Evolutionary conservation across 2,329 filamentous ascomycete species (phyloP).

Genomic region (Calonectria multiphialidica): DNA sequence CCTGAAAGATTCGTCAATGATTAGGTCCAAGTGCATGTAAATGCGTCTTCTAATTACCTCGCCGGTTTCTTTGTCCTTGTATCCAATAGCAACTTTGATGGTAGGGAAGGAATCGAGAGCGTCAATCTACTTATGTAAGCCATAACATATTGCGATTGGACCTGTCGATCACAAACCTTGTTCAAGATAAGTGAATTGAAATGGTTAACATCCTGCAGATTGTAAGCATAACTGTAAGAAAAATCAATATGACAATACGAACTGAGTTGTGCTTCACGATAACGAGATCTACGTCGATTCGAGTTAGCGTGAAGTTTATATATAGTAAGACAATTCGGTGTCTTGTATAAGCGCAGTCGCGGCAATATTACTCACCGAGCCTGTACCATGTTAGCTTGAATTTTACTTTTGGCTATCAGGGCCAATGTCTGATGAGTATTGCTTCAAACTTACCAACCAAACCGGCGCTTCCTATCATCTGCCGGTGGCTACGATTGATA

Average conservation of each 20-base stretch:
- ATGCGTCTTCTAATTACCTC: background rate
- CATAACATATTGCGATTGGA: background rate
- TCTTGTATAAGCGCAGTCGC: background rate
- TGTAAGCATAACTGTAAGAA: background rate
- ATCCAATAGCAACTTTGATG: background rate
- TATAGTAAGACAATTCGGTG: background rate
- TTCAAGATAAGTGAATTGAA: background rate
- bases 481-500: background rate
- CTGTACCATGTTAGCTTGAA: background rate
- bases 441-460: conserved; percentile 7
- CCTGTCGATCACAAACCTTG: background rate
- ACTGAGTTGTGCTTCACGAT: conserved; percentile 1
- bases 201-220: background rate
- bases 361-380: background rate
- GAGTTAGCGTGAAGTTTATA: background rate
- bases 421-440: background rate
- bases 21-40: background rate
- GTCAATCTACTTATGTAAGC: background rate
- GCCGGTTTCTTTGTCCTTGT: conserved; percentile 1
- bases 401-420: too few relatives aligned
- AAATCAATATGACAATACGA: background rate
- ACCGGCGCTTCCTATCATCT: conserved; percentile 1
- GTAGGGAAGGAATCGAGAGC: background rate
- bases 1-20: background rate
- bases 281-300: background rate